phyloP scores from a whole-genome alignment of 352 stramenopile species.

The Globisporangium middletonii region DNA sequence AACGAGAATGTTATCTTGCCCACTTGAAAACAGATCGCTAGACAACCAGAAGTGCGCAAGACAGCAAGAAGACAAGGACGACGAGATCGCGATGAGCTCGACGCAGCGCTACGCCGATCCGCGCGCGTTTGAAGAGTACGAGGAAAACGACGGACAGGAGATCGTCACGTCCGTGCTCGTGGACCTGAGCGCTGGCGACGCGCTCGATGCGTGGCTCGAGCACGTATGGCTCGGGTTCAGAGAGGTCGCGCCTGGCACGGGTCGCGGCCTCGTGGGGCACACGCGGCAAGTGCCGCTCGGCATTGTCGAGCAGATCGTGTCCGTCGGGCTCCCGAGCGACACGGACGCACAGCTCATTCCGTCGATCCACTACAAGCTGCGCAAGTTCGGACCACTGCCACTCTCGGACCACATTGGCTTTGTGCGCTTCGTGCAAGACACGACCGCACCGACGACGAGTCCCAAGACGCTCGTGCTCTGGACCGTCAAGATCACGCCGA shows the following conservation, averaged over 20 bases:
- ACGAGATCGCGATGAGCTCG: neutral
- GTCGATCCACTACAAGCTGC: slow-evolving; percentile 45
- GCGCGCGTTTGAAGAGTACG: slow-evolving; percentile 34
- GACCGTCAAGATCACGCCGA: slow-evolving; percentile 39
- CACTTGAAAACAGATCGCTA: no score
- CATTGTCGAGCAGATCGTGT: slow-evolving; percentile 64
- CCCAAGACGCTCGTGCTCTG: slow-evolving; percentile 40
- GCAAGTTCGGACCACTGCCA: slow-evolving; percentile 34
- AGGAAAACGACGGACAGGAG: slow-evolving; percentile 48
- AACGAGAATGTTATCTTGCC: no score
- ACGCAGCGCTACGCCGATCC: slow-evolving; percentile 33
- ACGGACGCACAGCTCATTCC: slow-evolving; percentile 27
- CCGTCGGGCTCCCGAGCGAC: slow-evolving; percentile 27
- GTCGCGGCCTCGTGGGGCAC: slow-evolving; percentile 52
- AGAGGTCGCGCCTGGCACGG: slow-evolving; percentile 40
- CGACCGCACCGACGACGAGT: neutral
- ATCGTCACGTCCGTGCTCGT: slow-evolving; percentile 52
- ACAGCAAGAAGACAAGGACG: neutral
- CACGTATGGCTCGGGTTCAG: slow-evolving; percentile 34
- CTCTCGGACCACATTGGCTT: slow-evolving; percentile 42
- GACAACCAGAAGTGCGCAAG: neutral
- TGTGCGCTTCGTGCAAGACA: slow-evolving; percentile 54
- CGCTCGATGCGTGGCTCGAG: slow-evolving; percentile 62
- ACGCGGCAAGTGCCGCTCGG: slow-evolving; percentile 37
- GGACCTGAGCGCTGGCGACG: slow-evolving; percentile 28